Evolutionary conservation across 2,329 filamentous ascomycete genomes (phyloP).

Genomic region (Phyllosticta ampelicida): DNA sequence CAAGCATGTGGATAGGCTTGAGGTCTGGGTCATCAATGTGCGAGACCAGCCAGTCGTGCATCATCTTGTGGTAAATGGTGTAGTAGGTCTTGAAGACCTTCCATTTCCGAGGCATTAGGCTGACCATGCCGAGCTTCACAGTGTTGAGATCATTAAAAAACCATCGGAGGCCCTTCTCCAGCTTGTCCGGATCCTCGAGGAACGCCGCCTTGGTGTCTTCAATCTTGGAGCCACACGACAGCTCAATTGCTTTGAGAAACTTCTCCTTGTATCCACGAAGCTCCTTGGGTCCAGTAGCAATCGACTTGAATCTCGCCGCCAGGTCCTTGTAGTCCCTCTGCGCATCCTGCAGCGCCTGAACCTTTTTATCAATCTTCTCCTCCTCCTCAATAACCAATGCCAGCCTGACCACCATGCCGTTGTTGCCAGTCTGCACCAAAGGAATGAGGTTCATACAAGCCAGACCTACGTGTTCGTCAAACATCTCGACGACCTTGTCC

Average conservation of each 20-base stretch:
- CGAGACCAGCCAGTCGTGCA: conserved; percentile 84
- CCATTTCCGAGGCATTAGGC: conserved; percentile 92
- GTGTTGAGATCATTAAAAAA: conserved; percentile 97
- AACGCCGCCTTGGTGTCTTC: conserved; percentile 63
- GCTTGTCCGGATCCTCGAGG: conserved; percentile 65
- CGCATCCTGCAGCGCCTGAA: conserved; percentile 83
- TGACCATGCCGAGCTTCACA: conserved; percentile 84
- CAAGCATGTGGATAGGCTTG: conserved; percentile 77
- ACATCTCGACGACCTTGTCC: conserved; percentile 83
- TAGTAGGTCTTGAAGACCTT: conserved; percentile 85
- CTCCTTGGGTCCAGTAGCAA: conserved; percentile 85
- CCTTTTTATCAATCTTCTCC: conserved; percentile 90
- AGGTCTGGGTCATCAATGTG: conserved; percentile 76
- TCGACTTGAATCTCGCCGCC: conserved; percentile 84
- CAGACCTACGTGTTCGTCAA: conserved; percentile 86
- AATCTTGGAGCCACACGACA: conserved; percentile 64
- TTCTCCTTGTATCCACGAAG: conserved; percentile 95
- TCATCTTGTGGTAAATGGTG: conserved; percentile 81
- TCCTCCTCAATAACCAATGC: conserved; percentile 90
- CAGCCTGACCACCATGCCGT: conserved; percentile 78
- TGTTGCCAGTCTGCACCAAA: conserved; percentile 75
- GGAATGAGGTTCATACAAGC: conserved; percentile 85
- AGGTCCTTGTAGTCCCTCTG: conserved; percentile 94
- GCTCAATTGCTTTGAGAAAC: conserved; percentile 70
- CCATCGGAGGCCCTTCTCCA: conserved; percentile 88